Conservation (phyloP, 2,329 filamentous ascomycete species). For the Epichloe typhina region DNA sequence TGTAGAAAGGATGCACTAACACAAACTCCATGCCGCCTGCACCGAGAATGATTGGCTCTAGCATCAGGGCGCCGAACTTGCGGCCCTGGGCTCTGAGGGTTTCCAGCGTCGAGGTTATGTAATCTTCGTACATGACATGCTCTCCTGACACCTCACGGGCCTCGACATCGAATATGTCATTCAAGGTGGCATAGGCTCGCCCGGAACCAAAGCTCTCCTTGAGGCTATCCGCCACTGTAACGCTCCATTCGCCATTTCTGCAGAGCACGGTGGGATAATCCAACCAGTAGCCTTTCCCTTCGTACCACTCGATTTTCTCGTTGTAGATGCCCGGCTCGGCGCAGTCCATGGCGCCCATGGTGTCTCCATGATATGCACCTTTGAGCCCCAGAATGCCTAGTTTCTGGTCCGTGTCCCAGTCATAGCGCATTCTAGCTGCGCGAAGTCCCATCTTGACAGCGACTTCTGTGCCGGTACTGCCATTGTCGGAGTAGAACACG, state of each 20-base stretch:
- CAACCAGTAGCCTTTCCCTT: slow-evolving; percentile 67
- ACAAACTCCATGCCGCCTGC: slow-evolving; percentile 76
- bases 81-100: slow-evolving; percentile 39
- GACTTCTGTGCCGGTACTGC: slow-evolving; percentile 73
- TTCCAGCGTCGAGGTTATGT: slow-evolving; percentile 43
- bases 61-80: slow-evolving; percentile 63
- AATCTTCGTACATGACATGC: slow-evolving; percentile 40
- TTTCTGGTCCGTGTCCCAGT: slow-evolving; percentile 44
- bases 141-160: slow-evolving; percentile 30
- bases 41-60: slow-evolving; percentile 70
- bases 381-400: slow-evolving; percentile 62
- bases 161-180: slow-evolving; percentile 47
- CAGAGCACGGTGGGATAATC: slow-evolving; percentile 63
- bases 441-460: slow-evolving; percentile 75
- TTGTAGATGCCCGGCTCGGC: slow-evolving; percentile 68
- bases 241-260: slow-evolving; percentile 50
- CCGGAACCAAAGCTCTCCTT: slow-evolving; percentile 30
- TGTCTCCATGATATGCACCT: slow-evolving; percentile 78
- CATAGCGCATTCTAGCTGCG: slow-evolving; percentile 52
- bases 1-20: slow-evolving; percentile 27
- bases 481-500: slow-evolving; percentile 74
- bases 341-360: slow-evolving; percentile 78
- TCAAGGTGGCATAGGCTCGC: slow-evolving; percentile 32
- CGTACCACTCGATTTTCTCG: slow-evolving; percentile 77
- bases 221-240: slow-evolving; percentile 41